Evolutionary conservation across 345 rosid genomes (phyloP), one percentile per base, ranked within the genome.

Genomic region (Brassica incana): DNA sequence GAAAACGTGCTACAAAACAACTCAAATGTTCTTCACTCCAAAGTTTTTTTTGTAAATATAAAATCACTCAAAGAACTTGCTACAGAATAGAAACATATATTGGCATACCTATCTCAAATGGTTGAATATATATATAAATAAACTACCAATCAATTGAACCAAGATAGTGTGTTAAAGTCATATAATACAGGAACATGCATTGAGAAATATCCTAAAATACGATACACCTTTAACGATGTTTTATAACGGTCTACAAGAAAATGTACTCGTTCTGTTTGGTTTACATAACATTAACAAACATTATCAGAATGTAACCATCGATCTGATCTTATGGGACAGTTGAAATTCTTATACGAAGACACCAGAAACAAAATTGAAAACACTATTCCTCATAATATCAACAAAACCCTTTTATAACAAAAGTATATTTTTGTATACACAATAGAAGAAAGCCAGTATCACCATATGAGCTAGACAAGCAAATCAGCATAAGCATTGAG

Each of bases 401-500:
- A 74, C 75, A 73, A 79, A 73, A 63, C 69, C 18, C 3, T 66
- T 73, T 62, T 61, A 58, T 30, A 36, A 72, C 72, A 74, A 74
- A 73, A 30, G 71, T 74, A 36, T 62, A 33, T 52, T 61, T 63
- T 69, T 50, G 75, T 80, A 64, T 80, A 69, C 36, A 80, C 71
- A 80, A 23, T 23, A 67, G 62, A 30, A n/a, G 43, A 58, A 60
- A 23, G 48, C 54, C 54, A 58, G 63, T 59, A 61, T 66, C 67
- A 25, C 35, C 72, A 62, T 12, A 50, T 5, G 61, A 75, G 61
- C 83, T 87, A 90, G 59, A 87, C 76, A 81, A 91, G 86, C 82
- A 95, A 81, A 65, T 87, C 88, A 65, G 80, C 75, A 72, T 91
- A 91, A 1, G 90, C 97, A 66, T 78, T 71, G 35, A 87, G 84